Base-by-base conservation (phyloP, 106 monocot species). In the Phalaenopsis equestris region DNA sequence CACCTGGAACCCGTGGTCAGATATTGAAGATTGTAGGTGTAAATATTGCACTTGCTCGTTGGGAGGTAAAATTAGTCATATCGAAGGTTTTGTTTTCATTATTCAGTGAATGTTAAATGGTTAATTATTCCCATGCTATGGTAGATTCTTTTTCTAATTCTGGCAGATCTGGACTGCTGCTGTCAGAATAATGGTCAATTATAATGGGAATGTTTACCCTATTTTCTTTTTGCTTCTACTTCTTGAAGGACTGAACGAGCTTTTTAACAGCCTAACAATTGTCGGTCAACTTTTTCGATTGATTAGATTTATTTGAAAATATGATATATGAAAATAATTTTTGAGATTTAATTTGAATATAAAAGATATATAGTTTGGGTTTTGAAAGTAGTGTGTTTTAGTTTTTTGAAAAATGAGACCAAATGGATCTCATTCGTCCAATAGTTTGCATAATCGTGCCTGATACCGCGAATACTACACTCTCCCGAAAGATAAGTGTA, bases 1-100 rank as follows among this genome's bases (percentile, higher is more conserved):
- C 98, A 47, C 80, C 75, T 79, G 84, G 85, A 55, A 88, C 84
- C 43, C 82, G 67, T 86, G 98, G 98, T 41, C 86, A 81, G 64
- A 67, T 94, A 79, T 73, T 94, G 79, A 99, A 83, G 87, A 21
- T 92, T 45, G 55, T 99, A 77, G 89, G 86, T 74, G 85, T 56
- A 64, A 89, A 91, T 81, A 43, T 67, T 79, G 85, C 81, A 17
- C 85, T 99, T 58, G 91, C 93, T 79, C 94, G 83, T 79, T 99
- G 98, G 98, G 89, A 94, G 88, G 98, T 94, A 88, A 85, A 41
- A 36, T 72, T 42, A 64, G 1, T 75, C 11, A 3, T 39, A 14
- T 21, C 73, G 1, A 4, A 55, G 37, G 42, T 75, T 39, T 74
- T 47, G 11, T 75, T 79, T 56, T 57, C 17, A 1, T 55, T 19